Percentiles rank a stretch among this genome's conserved stretches.
These are phyloP conservation scores for Zea mays DNA, from an alignment of 176 grass and related monocot genomes.

Conservation along the genomic window DNA sequence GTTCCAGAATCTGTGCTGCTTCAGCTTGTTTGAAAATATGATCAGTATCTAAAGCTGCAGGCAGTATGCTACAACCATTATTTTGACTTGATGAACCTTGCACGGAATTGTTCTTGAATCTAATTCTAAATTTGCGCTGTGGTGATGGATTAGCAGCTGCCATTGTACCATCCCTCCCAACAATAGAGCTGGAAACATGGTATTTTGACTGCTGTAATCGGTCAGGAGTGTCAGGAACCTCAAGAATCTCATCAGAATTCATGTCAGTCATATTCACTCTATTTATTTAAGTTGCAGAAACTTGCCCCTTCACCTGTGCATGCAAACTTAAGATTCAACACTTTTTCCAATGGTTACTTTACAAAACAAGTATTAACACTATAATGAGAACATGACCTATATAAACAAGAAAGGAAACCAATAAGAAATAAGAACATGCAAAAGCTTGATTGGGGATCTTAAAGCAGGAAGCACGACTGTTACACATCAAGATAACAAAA, in stretches of 20 bases:
- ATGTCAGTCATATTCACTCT: slow-evolving; percentile 33
- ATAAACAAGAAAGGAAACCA: neutral
- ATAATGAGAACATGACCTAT: slow-evolving; percentile 5
- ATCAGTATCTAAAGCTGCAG: slow-evolving; percentile 14
- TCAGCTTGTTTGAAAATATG: slow-evolving; percentile 47
- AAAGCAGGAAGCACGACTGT: neutral
- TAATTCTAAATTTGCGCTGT: slow-evolving; percentile 29
- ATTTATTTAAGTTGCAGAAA: slow-evolving; percentile 22
- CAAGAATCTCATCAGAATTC: slow-evolving; percentile 58
- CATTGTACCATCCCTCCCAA: slow-evolving; percentile 31
- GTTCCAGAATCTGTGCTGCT: slow-evolving; percentile 35
- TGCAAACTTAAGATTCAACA: slow-evolving; percentile 18
- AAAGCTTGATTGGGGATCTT: neutral
- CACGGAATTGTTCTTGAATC: slow-evolving; percentile 21
- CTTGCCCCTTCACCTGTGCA: slow-evolving; percentile 3
- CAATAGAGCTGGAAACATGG: slow-evolving; percentile 34
- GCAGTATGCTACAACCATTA: slow-evolving; percentile 2
- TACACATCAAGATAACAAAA: neutral
- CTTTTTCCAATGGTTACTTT: slow-evolving; percentile 15
- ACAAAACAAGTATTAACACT: slow-evolving; percentile 17
- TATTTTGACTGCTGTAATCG: slow-evolving; percentile 39
- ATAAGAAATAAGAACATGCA: neutral
- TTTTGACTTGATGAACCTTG: slow-evolving; percentile 32
- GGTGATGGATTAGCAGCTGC: slow-evolving; percentile 21
- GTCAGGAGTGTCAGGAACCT: slow-evolving; percentile 76